Evolutionary conservation across 176 grass and related monocot genomes (phyloP), one percentile per base, ranked within the genome.

Genomic region (bread wheat (Triticum aestivum)): DNA sequence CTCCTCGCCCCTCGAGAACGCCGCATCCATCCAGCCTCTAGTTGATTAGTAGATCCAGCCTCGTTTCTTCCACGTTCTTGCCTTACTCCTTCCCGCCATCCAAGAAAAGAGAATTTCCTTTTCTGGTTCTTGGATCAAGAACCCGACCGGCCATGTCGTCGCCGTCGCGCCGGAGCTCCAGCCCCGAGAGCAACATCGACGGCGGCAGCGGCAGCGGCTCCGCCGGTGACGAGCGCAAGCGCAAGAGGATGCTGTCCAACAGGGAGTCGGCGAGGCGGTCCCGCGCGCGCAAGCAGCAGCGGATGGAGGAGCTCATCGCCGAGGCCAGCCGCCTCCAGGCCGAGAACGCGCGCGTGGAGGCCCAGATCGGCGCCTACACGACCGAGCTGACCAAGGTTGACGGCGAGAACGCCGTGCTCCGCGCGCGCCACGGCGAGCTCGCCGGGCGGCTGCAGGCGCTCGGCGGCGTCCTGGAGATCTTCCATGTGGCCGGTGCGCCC

Each of bases 181-280:
- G 91, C 38, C 79, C 91, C 1, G 91, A 95, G 24, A 92, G 72
- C 77, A 83, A 85, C 80, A 47, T 68, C 12, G 63, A 29, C 29
- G 78, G 79, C 54, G 72, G 79, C 6, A 45, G 49, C 44, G 85
- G 80, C 11, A 35, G 72, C 4, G 69, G 80, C 1, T 30, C 24
- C 61, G 13, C 69, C 11, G 58, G 61, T 27, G 91, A 95, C 74
- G 89, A 93, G 65, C 85, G 89, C 33, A 95, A 95, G 91, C 81
- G 89, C 30, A 95, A 93, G 91, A 87, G 94, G 89, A 95, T 93
- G 94, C 84, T 93, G 18, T 95, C 94, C 21, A 95, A 95, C 78
- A 81, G 94, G 87, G 91, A 95, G 77, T 93, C 94, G 23, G 94
- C 94, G 5, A 81, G 87, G 44, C 89, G 91, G 0, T 93, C 94